Evolutionary conservation across 129 eudicot species (phyloP).

Genomic region (Flaveria sonorensis): DNA sequence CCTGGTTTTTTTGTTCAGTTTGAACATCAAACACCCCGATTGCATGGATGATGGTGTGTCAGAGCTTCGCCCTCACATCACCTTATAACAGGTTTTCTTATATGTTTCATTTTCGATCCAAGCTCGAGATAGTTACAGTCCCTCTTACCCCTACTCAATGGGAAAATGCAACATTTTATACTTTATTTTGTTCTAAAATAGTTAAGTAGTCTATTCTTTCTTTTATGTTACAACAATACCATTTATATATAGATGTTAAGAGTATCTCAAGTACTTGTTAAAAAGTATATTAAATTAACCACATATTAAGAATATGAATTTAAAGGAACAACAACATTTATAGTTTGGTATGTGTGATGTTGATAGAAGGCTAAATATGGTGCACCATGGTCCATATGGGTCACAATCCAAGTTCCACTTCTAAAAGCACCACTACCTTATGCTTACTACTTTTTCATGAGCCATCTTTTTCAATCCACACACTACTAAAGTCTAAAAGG

Average conservation of each 20-base stretch:
- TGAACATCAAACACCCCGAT: not conserved
- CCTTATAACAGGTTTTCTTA: not conserved
- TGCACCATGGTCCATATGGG: conserved; percentile 35
- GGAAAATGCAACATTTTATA: not conserved
- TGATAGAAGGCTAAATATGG: conserved; percentile 33
- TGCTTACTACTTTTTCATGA: conserved; percentile 39
- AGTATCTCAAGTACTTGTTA: not conserved
- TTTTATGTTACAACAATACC: not conserved
- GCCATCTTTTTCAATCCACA: conserved; percentile 39
- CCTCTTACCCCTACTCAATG: not conserved
- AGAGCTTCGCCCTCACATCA: not conserved
- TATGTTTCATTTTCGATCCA: not conserved
- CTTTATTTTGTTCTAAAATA: not conserved
- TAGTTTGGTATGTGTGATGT: conserved; percentile 8
- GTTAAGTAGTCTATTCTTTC: not conserved
- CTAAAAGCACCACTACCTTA: conserved; percentile 45
- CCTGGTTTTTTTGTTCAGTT: not conserved
- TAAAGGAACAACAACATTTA: not conserved
- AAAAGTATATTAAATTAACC: not conserved
- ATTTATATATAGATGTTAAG: not conserved
- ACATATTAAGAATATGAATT: not conserved
- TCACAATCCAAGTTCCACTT: conserved; percentile 40
- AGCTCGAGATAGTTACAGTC: not conserved
- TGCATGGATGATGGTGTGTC: not conserved
- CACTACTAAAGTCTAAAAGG: conserved; percentile 28